A percentile compares a stretch with the other conserved stretches of the same genome.
Evolutionary conservation across 495 filamentous ascomycete genomes (phyloP).

Genomic region (Penicillium simplicissimum): DNA sequence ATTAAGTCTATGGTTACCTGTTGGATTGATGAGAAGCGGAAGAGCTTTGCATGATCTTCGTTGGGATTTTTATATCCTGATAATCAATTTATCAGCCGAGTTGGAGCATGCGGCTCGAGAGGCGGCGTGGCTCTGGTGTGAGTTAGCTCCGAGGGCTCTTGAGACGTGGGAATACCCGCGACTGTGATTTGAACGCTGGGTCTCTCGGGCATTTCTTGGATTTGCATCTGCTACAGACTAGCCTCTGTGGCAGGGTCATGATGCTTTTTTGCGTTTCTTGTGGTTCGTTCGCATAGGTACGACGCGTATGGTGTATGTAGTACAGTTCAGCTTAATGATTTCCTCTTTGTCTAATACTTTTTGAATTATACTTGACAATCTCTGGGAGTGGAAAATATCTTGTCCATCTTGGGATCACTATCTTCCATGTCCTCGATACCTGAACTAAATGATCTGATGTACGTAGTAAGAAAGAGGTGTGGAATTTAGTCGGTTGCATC

Average conservation of each 20-base stretch:
- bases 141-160: not conserved
- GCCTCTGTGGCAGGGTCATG: not conserved
- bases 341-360: not conserved
- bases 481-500: too few relatives aligned
- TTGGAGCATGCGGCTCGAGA: not conserved
- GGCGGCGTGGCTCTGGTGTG: not conserved
- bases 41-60: conserved; percentile 6
- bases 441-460: too few relatives aligned
- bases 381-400: not conserved
- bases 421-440: too few relatives aligned
- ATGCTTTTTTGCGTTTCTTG: not conserved
- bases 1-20: conserved; percentile 66
- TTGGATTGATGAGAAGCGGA: conserved; percentile 34
- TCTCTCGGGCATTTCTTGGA: not conserved
- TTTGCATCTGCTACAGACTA: not conserved
- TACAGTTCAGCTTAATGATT: not conserved
- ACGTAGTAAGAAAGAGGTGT: too few relatives aligned
- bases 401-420: not conserved
- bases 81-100: not conserved
- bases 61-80: not conserved
- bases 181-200: too few relatives aligned
- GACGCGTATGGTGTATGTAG: conserved; percentile 6
- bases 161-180: not conserved
- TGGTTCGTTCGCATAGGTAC: conserved; percentile 5
- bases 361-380: not conserved